These are phyloP conservation scores for Antitrichia curtipendula DNA, from an alignment of 225 moss, liverwort and hornwort genomes.

Conservation along the genomic window DNA sequence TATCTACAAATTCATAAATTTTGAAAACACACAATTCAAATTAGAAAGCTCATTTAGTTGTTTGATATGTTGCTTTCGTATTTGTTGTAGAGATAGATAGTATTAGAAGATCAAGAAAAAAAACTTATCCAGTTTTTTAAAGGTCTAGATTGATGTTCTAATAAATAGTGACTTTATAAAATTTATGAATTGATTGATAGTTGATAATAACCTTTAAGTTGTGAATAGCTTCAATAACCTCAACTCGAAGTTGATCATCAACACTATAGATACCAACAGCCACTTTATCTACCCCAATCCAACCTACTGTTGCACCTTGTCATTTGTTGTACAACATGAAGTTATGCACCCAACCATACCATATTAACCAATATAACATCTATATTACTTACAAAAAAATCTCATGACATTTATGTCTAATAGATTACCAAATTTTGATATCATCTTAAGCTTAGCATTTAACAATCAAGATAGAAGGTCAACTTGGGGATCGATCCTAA, in stretches of 20 bases:
- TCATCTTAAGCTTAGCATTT: background rate
- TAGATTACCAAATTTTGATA: background rate
- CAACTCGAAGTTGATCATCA: slow-evolving; percentile 32
- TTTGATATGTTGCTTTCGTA: background rate
- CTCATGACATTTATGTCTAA: background rate
- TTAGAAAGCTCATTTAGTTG: background rate
- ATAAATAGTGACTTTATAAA: background rate
- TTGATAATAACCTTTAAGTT: slow-evolving; percentile 17
- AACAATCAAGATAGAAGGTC: background rate
- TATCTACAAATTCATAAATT: background rate
- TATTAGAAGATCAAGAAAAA: background rate
- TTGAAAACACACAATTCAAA: background rate
- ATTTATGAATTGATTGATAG: background rate
- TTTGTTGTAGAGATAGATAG: background rate
- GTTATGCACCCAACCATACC: background rate
- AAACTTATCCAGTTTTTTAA: background rate
- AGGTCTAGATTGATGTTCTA: background rate
- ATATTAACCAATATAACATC: background rate
- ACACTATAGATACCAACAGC: slow-evolving; percentile 26
- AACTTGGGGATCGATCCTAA: background rate
- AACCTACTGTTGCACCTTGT: slow-evolving; percentile 29
- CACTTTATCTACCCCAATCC: slow-evolving; percentile 37
- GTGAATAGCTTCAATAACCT: slow-evolving; percentile 23
- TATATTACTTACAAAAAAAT: background rate
- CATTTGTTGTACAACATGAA: background rate